A percentile compares a stretch with the other conserved stretches of the same genome.
These are phyloP conservation scores for Cercophora scortea DNA, from an alignment of 495 filamentous ascomycete genomes.

Conservation along the genomic window DNA sequence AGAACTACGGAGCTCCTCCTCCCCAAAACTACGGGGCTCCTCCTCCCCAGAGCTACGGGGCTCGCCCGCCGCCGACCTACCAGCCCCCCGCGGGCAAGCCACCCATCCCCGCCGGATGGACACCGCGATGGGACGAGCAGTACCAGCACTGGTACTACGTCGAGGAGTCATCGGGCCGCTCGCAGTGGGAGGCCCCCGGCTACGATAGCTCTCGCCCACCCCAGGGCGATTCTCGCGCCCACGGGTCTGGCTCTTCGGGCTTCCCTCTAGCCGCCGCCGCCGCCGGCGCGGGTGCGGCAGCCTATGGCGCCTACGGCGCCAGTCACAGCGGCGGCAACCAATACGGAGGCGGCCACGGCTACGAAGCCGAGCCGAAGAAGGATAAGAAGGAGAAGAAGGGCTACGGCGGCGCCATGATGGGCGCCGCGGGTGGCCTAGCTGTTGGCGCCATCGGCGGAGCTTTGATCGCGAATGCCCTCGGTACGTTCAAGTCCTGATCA, in stretches of 20 bases:
- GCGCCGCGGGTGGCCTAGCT: constrained; percentile 47
- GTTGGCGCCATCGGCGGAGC: constrained; percentile 51
- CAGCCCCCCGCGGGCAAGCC: constrained; percentile 38
- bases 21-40: constrained; percentile 10
- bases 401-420: constrained; percentile 33
- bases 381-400: constrained; percentile 37
- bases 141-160: constrained; percentile 54
- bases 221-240: constrained; percentile 6
- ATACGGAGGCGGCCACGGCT: constrained; percentile 19
- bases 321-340: constrained; percentile 18
- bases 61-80: constrained; percentile 30
- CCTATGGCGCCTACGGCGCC: neutral
- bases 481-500: constrained; percentile 26
- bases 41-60: constrained; percentile 5
- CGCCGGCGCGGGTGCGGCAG: no score
- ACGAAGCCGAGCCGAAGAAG: constrained; percentile 23
- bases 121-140: constrained; percentile 49
- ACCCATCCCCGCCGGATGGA: constrained; percentile 52
- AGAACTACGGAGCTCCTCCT: neutral
- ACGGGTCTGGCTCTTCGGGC: constrained; percentile 4
- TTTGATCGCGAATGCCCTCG: constrained; percentile 43
- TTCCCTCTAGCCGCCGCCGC: neutral
- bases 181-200: constrained; percentile 52
- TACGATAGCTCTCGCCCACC: constrained; percentile 6
- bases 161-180: constrained; percentile 49